Base-by-base conservation (phyloP, 2,329 filamentous ascomycete genomes). In the Trichoderma brevicompactum region DNA sequence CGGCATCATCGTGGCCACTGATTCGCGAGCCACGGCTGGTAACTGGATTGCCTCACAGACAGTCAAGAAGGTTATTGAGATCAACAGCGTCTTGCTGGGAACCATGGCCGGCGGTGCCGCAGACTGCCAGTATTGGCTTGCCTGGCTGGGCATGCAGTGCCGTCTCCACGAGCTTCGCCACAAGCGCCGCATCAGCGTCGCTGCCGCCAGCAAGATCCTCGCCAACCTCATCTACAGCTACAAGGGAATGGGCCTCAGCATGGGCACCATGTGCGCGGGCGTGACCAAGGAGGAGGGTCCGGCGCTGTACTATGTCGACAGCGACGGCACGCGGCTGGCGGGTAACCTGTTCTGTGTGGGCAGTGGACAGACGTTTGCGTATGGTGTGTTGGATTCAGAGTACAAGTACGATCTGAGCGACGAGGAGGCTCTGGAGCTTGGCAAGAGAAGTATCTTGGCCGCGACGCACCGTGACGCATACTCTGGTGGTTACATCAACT, bases 41-140 rank as follows among this genome's bases (percentile, higher is more conserved):
- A 96, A 95, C 87, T 99, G 95, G 95, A 99, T 99, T 80, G 95
- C 95, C 71, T 96, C 92, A 81, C 95, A 99, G 85, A 99, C 95
- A 62, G 95, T 99, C 76, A 99, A 99, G 89, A 99, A 99, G 86
- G 95, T 99, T 72, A 98, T 99, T 76, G 93, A 97, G 85, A 97
- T 97, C 85, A 97, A 97, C 84, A 92, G 85, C 80, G 91, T 90
- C 79, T 85, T 99, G 80, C 82, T 99, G 74, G 95, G 95, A 70
- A 99, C 95, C 72, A 97, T 99, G 94, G 95, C 95, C 69, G 95
- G 95, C 79, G 95, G 95, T 81, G 95, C 95, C 76, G 95, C 95
- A 79, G 95, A 99, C 82, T 99, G 95, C 81, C 95, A 98, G 88
- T 98, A 97, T 87, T 99, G 95, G 95, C 91, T 99, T 70, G 94